phyloP scores from a whole-genome alignment of 768 basidiomycete genomes.

The Boletellus ananiceps region DNA sequence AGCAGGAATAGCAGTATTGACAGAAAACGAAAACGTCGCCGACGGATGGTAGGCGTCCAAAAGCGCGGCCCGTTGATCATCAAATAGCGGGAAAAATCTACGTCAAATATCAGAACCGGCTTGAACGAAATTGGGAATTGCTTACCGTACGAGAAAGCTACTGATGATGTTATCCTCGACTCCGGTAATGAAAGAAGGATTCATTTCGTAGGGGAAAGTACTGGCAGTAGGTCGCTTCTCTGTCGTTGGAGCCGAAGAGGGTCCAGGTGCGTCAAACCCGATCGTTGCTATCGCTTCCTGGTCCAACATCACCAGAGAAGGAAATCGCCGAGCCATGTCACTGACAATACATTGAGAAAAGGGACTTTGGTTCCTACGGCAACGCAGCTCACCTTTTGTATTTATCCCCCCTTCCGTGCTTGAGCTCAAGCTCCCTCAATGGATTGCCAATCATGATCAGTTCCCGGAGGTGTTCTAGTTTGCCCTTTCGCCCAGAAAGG shows the following conservation, averaged over 20 bases:
- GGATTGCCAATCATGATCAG: slow-evolving; percentile 75
- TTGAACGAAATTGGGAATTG: slow-evolving; percentile 4
- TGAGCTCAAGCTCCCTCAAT: slow-evolving; percentile 55
- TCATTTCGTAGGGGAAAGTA: slow-evolving; percentile 78
- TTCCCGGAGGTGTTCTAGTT: slow-evolving; percentile 62
- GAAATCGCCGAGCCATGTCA: slow-evolving; percentile 76
- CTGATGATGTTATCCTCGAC: slow-evolving; percentile 65
- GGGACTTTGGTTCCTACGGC: background rate
- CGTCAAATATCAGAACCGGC: slow-evolving; percentile 5
- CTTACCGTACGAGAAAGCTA: slow-evolving; percentile 74
- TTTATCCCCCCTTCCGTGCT: slow-evolving; percentile 51
- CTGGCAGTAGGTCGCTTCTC: slow-evolving; percentile 51
- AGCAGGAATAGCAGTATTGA: slow-evolving; percentile 76
- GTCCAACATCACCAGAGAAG: slow-evolving; percentile 80
- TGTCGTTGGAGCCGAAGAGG: slow-evolving; percentile 38
- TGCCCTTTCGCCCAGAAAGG: slow-evolving; percentile 54
- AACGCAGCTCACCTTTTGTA: slow-evolving; percentile 59
- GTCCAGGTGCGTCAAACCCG: slow-evolving; percentile 67
- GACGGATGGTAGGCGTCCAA: slow-evolving; percentile 72
- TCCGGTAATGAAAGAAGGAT: slow-evolving; percentile 67
- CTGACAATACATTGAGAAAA: slow-evolving; percentile 36
- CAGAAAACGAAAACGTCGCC: slow-evolving; percentile 89
- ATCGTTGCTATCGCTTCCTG: slow-evolving; percentile 72
- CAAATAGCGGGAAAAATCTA: slow-evolving; percentile 85
- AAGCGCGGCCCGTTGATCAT: slow-evolving; percentile 65